These are phyloP conservation scores for Epichloe gansuensis DNA, from an alignment of 2,329 filamentous ascomycete species.

Conservation along the genomic window DNA sequence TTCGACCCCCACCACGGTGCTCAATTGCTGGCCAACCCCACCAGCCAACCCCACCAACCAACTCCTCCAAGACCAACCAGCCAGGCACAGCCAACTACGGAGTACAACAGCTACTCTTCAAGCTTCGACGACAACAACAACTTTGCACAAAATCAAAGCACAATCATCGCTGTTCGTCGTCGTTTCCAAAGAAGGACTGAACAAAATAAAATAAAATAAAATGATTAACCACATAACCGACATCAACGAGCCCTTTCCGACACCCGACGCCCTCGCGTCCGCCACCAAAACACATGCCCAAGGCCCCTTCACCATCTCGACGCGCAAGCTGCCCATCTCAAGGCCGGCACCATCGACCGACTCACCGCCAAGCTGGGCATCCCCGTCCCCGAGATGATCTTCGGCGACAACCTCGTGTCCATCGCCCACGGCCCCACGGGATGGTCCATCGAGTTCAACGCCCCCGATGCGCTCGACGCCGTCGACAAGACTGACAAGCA, in stretches of 20 bases:
- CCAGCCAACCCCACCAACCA: no score
- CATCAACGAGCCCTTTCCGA: conserved; percentile 42
- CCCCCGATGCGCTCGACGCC: conserved; percentile 73
- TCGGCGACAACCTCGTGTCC: conserved; percentile 80
- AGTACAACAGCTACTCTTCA: no score
- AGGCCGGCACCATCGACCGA: conserved; percentile 76
- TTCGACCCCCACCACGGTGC: no score
- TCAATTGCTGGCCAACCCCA: no score
- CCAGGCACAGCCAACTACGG: no score
- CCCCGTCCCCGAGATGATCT: conserved; percentile 96
- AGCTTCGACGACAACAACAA: no score
- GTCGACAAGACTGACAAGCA: conserved; percentile 88
- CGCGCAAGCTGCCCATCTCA: conserved; percentile 88
- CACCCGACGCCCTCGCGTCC: conserved; percentile 33
- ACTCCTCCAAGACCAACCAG: no score
- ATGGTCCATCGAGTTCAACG: conserved; percentile 73
- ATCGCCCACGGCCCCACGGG: conserved; percentile 62
- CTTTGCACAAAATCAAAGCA: no score
- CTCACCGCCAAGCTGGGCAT: conserved; percentile 73
- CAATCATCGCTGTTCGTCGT: no score
- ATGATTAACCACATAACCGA: conserved; percentile 29
- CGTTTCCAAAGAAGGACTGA: neutral
- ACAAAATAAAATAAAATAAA: neutral
- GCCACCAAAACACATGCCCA: conserved; percentile 48
- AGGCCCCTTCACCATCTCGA: conserved; percentile 60